Evolutionary conservation across 306 rosid species (phyloP).

Genomic region (Malus asiatica): DNA sequence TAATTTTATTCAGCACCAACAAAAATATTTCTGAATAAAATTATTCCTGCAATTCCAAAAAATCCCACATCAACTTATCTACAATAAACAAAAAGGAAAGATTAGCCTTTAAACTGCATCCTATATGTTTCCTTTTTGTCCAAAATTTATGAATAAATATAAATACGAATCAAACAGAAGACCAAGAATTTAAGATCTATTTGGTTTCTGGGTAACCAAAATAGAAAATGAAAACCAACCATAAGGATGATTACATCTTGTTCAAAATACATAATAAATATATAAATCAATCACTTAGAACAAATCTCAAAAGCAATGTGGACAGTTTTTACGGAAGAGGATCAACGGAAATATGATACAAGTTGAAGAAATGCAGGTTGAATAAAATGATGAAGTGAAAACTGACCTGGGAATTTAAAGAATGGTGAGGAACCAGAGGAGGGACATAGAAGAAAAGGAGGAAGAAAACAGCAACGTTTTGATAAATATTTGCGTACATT

Average conservation of each 20-base stretch:
- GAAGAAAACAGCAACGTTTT: not conserved
- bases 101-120: not conserved
- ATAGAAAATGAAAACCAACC: not conserved
- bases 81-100: not conserved
- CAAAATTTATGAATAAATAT: not conserved
- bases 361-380: not conserved
- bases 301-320: not conserved
- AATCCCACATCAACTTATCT: not conserved
- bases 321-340: not conserved
- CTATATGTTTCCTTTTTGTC: not conserved
- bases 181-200: not conserved
- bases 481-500: not conserved
- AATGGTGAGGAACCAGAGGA: constrained; percentile 2
- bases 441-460: not conserved
- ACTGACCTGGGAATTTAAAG: not conserved
- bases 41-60: not conserved
- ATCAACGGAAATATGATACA: not conserved
- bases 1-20: not conserved
- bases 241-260: not conserved
- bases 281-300: not conserved
- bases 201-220: not conserved
- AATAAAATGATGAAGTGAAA: not conserved
- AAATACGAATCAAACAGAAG: not conserved
- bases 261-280: no score
- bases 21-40: not conserved